Evolutionary conservation across 192 early-diverging fungal species (phyloP).

Genomic region (Funneliformis mosseae): DNA sequence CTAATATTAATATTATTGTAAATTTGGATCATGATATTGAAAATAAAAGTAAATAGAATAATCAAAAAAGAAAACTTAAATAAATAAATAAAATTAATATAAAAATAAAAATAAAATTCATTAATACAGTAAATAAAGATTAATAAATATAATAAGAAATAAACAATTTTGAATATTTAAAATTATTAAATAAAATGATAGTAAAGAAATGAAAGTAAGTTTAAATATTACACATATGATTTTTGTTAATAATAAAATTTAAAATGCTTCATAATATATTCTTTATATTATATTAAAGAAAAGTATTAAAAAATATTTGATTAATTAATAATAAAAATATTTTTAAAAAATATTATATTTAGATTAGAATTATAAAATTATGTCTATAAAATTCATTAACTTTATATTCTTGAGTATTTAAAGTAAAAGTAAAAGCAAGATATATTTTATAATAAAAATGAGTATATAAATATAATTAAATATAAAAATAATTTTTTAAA

Average conservation of each 20-base stretch:
- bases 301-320: not conserved
- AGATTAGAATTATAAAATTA: not conserved
- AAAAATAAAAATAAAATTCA: too few species aligned
- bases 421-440: not conserved
- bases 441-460: not conserved
- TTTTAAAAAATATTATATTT: not conserved
- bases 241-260: not conserved
- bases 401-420: not conserved
- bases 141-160: too few species aligned
- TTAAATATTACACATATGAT: not conserved
- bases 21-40: too few species aligned
- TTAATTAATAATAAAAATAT: conserved; percentile 7
- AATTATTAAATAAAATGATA: not conserved
- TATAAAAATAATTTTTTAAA: not conserved
- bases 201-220: too few species aligned
- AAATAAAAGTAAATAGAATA: too few species aligned
- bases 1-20: too few species aligned
- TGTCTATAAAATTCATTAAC: not conserved
- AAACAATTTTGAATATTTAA: too few species aligned
- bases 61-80: too few species aligned
- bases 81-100: too few species aligned
- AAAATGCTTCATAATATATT: not conserved
- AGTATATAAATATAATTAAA: not conserved
- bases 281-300: not conserved
- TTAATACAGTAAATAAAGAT: too few species aligned